A percentile compares a stretch with the other conserved stretches of the same genome.
Evolutionary conservation across 768 basidiomycete species (phyloP).

Genomic region (Pholiota microspora): DNA sequence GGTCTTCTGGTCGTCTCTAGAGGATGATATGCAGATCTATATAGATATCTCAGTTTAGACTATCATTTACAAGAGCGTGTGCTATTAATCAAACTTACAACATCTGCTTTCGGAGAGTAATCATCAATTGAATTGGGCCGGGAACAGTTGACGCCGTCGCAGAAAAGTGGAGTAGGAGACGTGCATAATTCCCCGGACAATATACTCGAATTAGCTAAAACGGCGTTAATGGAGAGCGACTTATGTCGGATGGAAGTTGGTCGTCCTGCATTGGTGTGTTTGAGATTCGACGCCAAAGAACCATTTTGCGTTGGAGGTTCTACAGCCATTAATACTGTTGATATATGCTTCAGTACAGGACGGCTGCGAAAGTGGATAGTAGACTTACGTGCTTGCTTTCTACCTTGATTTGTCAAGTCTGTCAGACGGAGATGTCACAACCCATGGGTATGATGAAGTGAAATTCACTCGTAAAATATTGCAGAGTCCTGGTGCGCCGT

Average conservation of each 20-base stretch:
- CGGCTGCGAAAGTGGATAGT: neutral
- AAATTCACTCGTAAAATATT: neutral
- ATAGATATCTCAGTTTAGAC: neutral
- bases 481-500: neutral
- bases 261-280: too few relatives aligned
- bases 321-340: neutral
- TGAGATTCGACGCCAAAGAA: too few relatives aligned
- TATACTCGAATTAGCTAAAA: too few relatives aligned
- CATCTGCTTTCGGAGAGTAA: neutral
- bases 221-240: too few relatives aligned
- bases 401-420: neutral
- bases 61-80: neutral
- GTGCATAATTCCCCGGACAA: neutral
- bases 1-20: conserved; percentile 2
- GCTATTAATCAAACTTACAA: neutral
- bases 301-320: neutral
- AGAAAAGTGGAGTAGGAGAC: neutral
- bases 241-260: too few relatives aligned
- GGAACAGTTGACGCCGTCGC: neutral
- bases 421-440: neutral
- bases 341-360: neutral
- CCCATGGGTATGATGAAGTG: neutral
- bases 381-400: neutral
- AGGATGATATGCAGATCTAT: conserved; percentile 4
- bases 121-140: neutral